Evolutionary conservation across 2,329 filamentous ascomycete species (phyloP).

Genomic region (Microdochium trichocladiopsis): DNA sequence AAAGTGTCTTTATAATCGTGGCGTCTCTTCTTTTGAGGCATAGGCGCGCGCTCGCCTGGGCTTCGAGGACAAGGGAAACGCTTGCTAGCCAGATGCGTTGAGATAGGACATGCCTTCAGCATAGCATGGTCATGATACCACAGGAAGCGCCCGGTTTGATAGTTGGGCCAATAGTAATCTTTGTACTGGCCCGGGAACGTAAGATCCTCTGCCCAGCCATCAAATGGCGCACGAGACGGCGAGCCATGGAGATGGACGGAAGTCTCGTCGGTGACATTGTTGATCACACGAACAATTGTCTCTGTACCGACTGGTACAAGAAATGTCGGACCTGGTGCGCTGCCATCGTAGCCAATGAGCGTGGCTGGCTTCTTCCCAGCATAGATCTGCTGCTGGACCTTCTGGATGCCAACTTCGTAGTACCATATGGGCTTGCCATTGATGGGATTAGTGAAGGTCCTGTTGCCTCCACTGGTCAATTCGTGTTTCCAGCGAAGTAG

Average conservation of each 20-base stretch:
- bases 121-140: constrained; percentile 49
- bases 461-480: constrained; percentile 1
- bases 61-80: too few species aligned
- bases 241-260: constrained; percentile 50
- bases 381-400: constrained; percentile 26
- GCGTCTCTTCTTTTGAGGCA: too few species aligned
- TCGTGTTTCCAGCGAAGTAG: neutral
- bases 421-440: constrained; percentile 26
- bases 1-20: too few species aligned
- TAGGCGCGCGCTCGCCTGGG: too few species aligned
- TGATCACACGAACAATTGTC: constrained; percentile 45
- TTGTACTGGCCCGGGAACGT: constrained; percentile 45
- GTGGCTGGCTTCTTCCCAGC: constrained; percentile 21
- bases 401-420: constrained; percentile 24
- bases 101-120: constrained; percentile 16
- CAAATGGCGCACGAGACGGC: constrained; percentile 37
- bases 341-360: constrained; percentile 44
- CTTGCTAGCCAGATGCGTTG: neutral
- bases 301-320: constrained; percentile 39
- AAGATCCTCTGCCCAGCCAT: constrained; percentile 49
- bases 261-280: constrained; percentile 33
- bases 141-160: constrained; percentile 40
- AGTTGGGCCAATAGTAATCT: constrained; percentile 57
- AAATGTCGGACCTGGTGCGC: constrained; percentile 46
- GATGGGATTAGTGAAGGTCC: constrained; percentile 25